Conservation (phyloP, 108 stramenopile species). For the Cyclotella sp. region DNA sequence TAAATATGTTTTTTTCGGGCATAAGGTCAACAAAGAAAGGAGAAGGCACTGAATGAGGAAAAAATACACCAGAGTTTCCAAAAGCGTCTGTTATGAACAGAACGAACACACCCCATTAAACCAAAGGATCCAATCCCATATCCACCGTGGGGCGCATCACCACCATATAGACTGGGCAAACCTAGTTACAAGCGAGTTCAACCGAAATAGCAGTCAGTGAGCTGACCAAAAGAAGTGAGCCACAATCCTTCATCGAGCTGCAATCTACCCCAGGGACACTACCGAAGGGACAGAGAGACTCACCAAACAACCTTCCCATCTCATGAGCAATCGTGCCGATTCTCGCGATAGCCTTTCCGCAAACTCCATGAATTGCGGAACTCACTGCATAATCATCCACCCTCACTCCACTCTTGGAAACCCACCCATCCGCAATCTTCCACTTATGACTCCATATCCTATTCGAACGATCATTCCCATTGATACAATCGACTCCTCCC, state of each 20-base stretch:
- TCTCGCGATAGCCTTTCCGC: slow-evolving; percentile 25
- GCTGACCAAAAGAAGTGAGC: neutral
- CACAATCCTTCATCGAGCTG: neutral
- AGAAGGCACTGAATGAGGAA: neutral
- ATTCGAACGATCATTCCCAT: slow-evolving; percentile 15
- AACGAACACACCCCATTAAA: slow-evolving; percentile 20
- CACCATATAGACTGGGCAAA: slow-evolving; percentile 54
- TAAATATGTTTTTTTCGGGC: neutral
- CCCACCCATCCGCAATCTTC: neutral
- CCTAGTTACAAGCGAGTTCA: neutral
- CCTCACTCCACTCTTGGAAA: slow-evolving; percentile 20
- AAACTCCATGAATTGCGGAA: slow-evolving; percentile 35
- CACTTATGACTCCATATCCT: slow-evolving; percentile 40
- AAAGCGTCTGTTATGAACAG: neutral
- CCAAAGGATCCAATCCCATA: slow-evolving; percentile 23
- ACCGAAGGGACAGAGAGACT: neutral
- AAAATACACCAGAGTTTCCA: too few relatives aligned
- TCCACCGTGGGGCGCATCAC: slow-evolving; percentile 10
- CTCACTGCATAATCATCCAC: slow-evolving; percentile 29
- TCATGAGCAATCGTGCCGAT: slow-evolving; percentile 58
- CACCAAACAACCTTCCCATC: slow-evolving; percentile 46
- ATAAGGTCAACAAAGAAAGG: neutral
- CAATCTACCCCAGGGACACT: too few relatives aligned
- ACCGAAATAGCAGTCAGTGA: neutral
- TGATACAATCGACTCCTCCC: slow-evolving; percentile 37